Evolutionary conservation across 345 rosid genomes (phyloP), one percentile per base, ranked within the genome.

Genomic region (Geranium rotundifolium): DNA sequence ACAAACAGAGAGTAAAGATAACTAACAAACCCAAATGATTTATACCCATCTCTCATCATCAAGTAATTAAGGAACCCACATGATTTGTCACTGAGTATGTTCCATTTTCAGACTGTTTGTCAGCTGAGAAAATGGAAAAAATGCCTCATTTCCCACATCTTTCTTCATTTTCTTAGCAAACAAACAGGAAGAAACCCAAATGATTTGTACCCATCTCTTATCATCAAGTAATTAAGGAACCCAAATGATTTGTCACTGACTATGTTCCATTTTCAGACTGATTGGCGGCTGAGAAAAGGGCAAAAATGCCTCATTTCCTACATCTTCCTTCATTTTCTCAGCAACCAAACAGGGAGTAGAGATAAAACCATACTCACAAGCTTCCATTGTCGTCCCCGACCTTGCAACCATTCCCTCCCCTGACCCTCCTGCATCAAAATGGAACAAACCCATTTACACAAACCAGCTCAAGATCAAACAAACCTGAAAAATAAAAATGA

Each of bases 271-370:
- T 60, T 60, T 9, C 41, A 60, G 49, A 39, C 46, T 55, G 73
- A 64, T 67, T 63, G 69, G 72, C 19, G 31, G 29, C 70, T 34
- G 12, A 65, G 64, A 65, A 64, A 67, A 50, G 17, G 60, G 20
- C 59, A 57, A 52, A 55, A 65, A 37, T n/a, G n/a, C n/a, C n/a
- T n/a, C n/a, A n/a, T n/a, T n/a, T n/a, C n/a, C n/a, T n/a, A n/a
- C n/a, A n/a, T n/a, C n/a, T n/a, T n/a, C n/a, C n/a, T 37, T 17
- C 2, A 17, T 2, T 52, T 52, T 52, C 55, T 52, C 55, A 17
- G 55, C 55, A 52, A 52, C 55, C 55, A 57, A 64, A 65, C 29
- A 37, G 29, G 60, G 37, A 31, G 37, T 2, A 31, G 7, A 31
- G 7, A 31, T 31, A 7, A 31, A 7, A 31, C 7, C 37, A 31